Evolutionary conservation across 1,284 basidiomycete species (phyloP), one percentile per base, ranked within the genome.

Genomic region (Trichosporon sp.): DNA sequence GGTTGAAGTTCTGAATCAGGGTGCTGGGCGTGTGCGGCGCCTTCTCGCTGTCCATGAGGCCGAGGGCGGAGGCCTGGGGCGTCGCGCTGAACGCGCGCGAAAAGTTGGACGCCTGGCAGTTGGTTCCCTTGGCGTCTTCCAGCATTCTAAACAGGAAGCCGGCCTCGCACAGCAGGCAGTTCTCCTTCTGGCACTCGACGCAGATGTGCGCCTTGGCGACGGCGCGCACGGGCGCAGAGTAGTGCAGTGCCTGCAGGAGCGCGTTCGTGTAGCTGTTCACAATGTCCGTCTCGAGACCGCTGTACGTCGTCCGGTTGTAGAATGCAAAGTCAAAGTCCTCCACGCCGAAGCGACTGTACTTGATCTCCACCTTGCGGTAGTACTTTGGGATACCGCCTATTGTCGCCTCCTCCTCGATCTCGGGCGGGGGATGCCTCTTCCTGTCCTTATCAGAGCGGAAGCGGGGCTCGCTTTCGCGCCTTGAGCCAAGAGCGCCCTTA

Each of bases 241-340:
- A 96, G 81, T 97, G 92, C 83, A 99, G 88, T 2, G 92, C 90
- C 82, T 99, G 96, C 1, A 99, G 85, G 31, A 98, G 84, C 0
- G 94, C 87, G 80, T 99, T 99, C 32, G 96, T 97, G 84, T 99
- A 99, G 19, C 95, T 98, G 83, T 98, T 97, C 68, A 93, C 87
- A 73, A 99, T 98, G 81, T 99, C 94, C 0, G 96, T 98, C 84
- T 99, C 97, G 66, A 99, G 87, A 3, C 97, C 97, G 71, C 93
- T 95, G 80, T 90, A 95, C 32, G 88, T 82, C 0, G 97, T 98
- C 79, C 89, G 90, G 83, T 97, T 97, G 84, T 94, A 97, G 80
- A 93, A 97, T 0, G 94, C 96, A 80, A 99, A 99, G 82, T 99
- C 97, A 79, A 99, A 99, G 84, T 99, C 96, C 81, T 84, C 96